Conservation (phyloP, 768 basidiomycete genomes). For the Suillus subalutaceus region DNA sequence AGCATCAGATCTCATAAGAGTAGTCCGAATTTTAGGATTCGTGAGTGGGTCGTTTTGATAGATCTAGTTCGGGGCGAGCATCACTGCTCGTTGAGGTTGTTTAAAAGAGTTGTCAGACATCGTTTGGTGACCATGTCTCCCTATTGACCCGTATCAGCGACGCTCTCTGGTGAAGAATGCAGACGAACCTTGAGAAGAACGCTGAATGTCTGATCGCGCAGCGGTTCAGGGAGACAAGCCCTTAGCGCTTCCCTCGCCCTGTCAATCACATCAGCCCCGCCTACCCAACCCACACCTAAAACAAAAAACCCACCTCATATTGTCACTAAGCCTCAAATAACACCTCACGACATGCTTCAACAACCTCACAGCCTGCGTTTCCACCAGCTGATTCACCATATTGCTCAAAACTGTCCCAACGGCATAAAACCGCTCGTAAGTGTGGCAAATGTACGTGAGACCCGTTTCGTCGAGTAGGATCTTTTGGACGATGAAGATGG, state of each 20-base stretch:
- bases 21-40: slow-evolving; percentile 8
- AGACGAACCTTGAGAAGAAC: slow-evolving; percentile 79
- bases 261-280: slow-evolving; percentile 5
- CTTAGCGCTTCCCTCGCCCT: slow-evolving; percentile 96
- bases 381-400: slow-evolving; percentile 98
- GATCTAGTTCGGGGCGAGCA: neutral
- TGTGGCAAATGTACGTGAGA: slow-evolving; percentile 98
- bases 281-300: slow-evolving; percentile 1
- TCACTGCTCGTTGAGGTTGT: slow-evolving; percentile 80
- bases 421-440: slow-evolving; percentile 99
- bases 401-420: slow-evolving; percentile 98
- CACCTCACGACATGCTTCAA: slow-evolving; percentile 98
- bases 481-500: slow-evolving; percentile 99
- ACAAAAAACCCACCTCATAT: slow-evolving; percentile 68
- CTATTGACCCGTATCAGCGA: slow-evolving; percentile 40
- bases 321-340: slow-evolving; percentile 94
- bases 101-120: slow-evolving; percentile 86
- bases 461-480: slow-evolving; percentile 97
- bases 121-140: slow-evolving; percentile 99
- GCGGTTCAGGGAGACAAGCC: slow-evolving; percentile 93
- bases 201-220: slow-evolving; percentile 92
- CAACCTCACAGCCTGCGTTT: slow-evolving; percentile 94
- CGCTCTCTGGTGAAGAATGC: neutral
- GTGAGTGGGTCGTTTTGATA: slow-evolving; percentile 4
- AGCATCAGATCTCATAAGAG: neutral